Conservation (phyloP, 768 basidiomycete genomes). For the Roridomyces roridus region DNA sequence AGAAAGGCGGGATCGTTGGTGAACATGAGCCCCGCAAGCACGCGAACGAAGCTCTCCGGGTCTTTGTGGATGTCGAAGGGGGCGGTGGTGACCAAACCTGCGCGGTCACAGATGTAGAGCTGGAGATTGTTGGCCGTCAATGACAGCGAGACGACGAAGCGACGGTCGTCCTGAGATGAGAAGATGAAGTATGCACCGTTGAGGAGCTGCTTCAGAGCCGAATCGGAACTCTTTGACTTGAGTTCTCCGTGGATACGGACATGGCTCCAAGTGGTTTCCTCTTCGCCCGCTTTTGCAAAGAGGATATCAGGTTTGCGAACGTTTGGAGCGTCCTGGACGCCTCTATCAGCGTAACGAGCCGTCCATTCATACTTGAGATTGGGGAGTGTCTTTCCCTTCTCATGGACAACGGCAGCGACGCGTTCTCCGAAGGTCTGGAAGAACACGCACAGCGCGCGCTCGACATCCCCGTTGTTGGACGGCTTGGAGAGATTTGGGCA, state of each 20-base stretch:
- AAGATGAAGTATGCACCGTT: constrained; percentile 6
- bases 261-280: not conserved
- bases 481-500: constrained; percentile 2
- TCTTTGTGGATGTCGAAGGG: constrained; percentile 8
- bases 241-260: not conserved
- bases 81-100: not conserved
- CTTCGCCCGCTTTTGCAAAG: not conserved
- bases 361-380: not conserved
- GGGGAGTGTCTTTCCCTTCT: not conserved
- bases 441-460: not conserved
- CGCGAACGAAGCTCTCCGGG: constrained; percentile 1
- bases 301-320: not conserved
- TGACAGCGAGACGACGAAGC: constrained; percentile 2
- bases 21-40: constrained; percentile 4
- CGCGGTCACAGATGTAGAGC: constrained; percentile 2
- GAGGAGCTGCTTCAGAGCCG: not conserved
- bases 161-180: constrained; percentile 1
- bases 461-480: not conserved
- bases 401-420: not conserved
- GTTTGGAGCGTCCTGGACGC: not conserved
- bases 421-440: not conserved
- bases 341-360: not conserved
- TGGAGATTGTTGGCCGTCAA: not conserved
- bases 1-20: not conserved
- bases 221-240: not conserved